Percentiles rank a stretch among this genome's conserved stretches.
phyloP scores from a whole-genome alignment of 176 grass and related monocot genomes.

The Oropetium thomaeum region DNA sequence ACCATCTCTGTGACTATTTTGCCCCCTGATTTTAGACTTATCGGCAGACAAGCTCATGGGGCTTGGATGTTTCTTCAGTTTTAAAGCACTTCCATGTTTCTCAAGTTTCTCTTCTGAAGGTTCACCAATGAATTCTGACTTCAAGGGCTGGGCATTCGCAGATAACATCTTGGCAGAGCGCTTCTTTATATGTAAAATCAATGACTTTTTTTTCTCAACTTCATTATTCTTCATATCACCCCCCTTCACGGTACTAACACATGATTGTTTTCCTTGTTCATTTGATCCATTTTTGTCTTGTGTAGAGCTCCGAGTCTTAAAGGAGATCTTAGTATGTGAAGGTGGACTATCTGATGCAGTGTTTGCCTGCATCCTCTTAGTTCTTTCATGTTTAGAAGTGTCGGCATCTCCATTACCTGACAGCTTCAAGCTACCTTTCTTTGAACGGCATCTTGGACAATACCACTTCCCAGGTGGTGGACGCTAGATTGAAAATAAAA shows the following conservation, averaged over 20 bases:
- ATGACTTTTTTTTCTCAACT: conserved; percentile 48
- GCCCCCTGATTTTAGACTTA: conserved; percentile 58
- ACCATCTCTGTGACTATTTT: conserved; percentile 38
- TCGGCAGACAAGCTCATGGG: conserved; percentile 35
- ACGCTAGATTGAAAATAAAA: conserved; percentile 43
- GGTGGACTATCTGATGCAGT: conserved; percentile 41
- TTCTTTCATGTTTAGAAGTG: conserved; percentile 68
- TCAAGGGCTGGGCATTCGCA: conserved; percentile 37
- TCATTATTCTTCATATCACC: conserved; percentile 39
- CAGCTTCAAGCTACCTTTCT: conserved; percentile 64
- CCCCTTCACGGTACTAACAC: conserved; percentile 26
- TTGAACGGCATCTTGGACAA: conserved; percentile 60
- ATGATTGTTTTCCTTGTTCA: conserved; percentile 49
- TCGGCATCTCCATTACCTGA: conserved; percentile 43
- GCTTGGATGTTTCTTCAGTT: conserved; percentile 51
- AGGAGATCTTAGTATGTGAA: conserved; percentile 45
- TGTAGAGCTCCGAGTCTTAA: conserved; percentile 41
- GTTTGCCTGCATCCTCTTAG: conserved; percentile 46
- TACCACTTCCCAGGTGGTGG: conserved; percentile 81
- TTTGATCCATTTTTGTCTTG: conserved; percentile 49
- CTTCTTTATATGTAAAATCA: conserved; percentile 48
- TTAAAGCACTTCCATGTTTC: conserved; percentile 37
- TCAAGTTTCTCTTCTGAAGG: conserved; percentile 54
- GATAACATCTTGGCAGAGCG: conserved; percentile 41
- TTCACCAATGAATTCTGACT: conserved; percentile 35